These are phyloP conservation scores for Tubosaeta brunneosetosa DNA, from an alignment of 768 basidiomycete species.

Conservation along the genomic window DNA sequence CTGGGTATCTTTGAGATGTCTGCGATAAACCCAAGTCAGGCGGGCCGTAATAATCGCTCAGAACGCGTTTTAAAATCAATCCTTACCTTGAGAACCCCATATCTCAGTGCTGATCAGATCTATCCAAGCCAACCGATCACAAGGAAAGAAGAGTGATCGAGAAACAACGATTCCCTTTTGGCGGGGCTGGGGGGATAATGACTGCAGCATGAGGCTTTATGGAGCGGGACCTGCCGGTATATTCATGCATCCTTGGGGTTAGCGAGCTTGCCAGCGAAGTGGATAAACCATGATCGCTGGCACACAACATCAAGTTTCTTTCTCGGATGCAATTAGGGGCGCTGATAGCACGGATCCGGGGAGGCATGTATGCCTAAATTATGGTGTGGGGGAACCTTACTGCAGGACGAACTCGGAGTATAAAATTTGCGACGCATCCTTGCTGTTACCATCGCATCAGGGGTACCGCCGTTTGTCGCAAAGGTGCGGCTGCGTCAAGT, in stretches of 20 bases:
- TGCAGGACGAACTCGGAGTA: neutral
- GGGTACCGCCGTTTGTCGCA: too few relatives aligned
- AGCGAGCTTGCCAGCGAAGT: neutral
- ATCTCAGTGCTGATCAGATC: neutral
- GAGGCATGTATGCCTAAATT: neutral
- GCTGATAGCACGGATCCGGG: neutral
- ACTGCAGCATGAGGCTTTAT: neutral
- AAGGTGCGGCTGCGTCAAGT: neutral
- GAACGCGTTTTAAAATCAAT: too few relatives aligned
- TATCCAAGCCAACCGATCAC: neutral
- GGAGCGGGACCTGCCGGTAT: neutral
- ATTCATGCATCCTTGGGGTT: neutral
- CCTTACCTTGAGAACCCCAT: neutral
- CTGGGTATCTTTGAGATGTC: conserved; percentile 67
- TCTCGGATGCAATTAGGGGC: neutral
- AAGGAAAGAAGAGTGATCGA: neutral
- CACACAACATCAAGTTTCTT: neutral
- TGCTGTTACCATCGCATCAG: too few relatives aligned
- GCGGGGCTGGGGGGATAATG: neutral
- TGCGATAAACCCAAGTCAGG: conserved; percentile 25
- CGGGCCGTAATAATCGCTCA: neutral
- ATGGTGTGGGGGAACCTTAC: neutral
- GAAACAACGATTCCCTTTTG: neutral
- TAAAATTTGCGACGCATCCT: neutral
- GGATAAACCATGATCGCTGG: neutral